Base-by-base conservation (phyloP, 495 filamentous ascomycete species). In the Delitschia confertaspora region DNA sequence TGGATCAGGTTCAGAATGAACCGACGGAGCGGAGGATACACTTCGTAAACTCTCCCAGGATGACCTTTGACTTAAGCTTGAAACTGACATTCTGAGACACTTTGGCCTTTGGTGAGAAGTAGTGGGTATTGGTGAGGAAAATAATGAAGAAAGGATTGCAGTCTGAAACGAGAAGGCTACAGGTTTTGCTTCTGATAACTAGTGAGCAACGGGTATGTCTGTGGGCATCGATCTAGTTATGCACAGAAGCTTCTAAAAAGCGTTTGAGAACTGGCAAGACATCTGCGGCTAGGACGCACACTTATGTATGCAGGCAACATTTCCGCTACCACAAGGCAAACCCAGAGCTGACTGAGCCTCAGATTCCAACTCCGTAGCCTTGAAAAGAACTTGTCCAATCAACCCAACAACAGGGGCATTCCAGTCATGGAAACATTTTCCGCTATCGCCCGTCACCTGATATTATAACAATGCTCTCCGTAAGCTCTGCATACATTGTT, bases 261-360 rank as follows among this genome's bases (percentile, higher is more conserved):
- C n/a, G n/a, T n/a, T n/a, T n/a, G n/a, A n/a, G n/a, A n/a, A n/a
- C n/a, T n/a, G n/a, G n/a, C n/a, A n/a, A n/a, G n/a, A n/a, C n/a
- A n/a, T n/a, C n/a, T n/a, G n/a, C n/a, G n/a, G n/a, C n/a, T n/a
- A n/a, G n/a, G n/a, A n/a, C n/a, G n/a, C n/a, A n/a, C n/a, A n/a
- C n/a, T n/a, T n/a, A n/a, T n/a, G n/a, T n/a, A n/a, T n/a, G n/a
- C n/a, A n/a, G n/a, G n/a, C n/a, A n/a, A n/a, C n/a, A n/a, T n/a
- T n/a, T n/a, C n/a, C n/a, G n/a, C n/a, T n/a, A n/a, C n/a, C n/a
- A n/a, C n/a, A n/a, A n/a, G n/a, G 22, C 33, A 11, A 49, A 11
- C 8, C 20, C 32, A 16, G 33, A 53, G 42, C 43, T 53, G 42
- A 53, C 48, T 37, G 41, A 39, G 49, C 42, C 49, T 34, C 49